A percentile compares a stretch with the other conserved stretches of the same genome.
These are phyloP conservation scores for Clathrus columnatus DNA, from an alignment of 768 basidiomycete species.

Conservation along the genomic window DNA sequence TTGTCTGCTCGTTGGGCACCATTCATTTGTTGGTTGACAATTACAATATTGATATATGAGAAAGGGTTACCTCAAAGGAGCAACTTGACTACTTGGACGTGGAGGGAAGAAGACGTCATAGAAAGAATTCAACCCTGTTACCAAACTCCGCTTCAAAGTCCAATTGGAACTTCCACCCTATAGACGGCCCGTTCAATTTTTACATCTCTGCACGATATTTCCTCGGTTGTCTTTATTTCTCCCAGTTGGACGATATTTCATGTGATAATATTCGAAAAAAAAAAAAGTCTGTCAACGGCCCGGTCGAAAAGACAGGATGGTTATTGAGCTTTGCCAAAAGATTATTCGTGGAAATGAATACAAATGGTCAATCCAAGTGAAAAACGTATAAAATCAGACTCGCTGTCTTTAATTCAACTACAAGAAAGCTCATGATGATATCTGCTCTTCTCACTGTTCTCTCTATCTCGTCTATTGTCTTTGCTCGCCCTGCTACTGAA, in stretches of 20 bases:
- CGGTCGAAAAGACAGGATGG: not conserved
- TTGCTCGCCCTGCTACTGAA: conserved; percentile 3
- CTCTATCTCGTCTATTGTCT: conserved; percentile 7
- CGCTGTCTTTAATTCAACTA: not conserved
- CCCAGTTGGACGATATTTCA: not conserved
- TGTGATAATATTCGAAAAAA: not conserved
- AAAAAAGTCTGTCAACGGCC: not conserved
- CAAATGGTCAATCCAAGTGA: not conserved
- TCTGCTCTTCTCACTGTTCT: conserved; percentile 3
- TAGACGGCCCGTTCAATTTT: not conserved
- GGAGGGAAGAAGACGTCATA: not conserved
- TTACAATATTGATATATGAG: not conserved
- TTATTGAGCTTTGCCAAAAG: not conserved
- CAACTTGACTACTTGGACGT: too few species aligned
- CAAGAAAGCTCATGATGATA: conserved; percentile 2
- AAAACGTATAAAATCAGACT: not conserved
- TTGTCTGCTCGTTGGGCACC: too few species aligned
- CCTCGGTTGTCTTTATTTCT: not conserved
- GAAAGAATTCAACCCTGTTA: not conserved
- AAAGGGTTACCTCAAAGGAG: not conserved
- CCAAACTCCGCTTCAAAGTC: not conserved
- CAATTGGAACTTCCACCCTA: not conserved
- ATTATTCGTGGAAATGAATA: not conserved
- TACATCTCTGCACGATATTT: not conserved
- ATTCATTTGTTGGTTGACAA: too few species aligned